Conservation (phyloP, 768 basidiomycete genomes). For the Candolleomyces efflorescens region DNA sequence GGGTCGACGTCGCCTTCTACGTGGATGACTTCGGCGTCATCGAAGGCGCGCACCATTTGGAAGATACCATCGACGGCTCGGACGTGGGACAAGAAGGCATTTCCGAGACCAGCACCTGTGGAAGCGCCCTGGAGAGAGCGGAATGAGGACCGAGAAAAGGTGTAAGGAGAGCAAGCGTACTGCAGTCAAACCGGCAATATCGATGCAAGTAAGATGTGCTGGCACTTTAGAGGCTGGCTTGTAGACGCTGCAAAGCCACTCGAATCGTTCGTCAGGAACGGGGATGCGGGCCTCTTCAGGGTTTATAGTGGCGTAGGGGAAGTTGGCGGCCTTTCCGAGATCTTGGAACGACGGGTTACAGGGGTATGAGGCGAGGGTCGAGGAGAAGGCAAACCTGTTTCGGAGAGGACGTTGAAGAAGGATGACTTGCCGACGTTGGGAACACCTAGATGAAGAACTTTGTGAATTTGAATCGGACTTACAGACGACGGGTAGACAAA, state of each 20-base stretch:
- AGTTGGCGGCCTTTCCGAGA: constrained; percentile 94
- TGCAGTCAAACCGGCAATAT: constrained; percentile 96
- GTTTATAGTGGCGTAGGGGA: constrained; percentile 92
- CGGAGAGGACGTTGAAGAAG: constrained; percentile 96
- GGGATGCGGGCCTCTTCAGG: constrained; percentile 95
- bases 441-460: constrained; percentile 49
- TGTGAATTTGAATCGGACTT: constrained; percentile 10
- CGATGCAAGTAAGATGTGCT: constrained; percentile 95
- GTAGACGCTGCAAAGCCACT: constrained; percentile 89
- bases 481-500: constrained; percentile 38
- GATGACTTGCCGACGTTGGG: constrained; percentile 99
- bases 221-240: constrained; percentile 87
- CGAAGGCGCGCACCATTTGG: constrained; percentile 96
- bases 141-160: not conserved
- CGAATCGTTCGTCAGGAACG: constrained; percentile 90
- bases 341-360: constrained; percentile 37
- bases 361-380: not conserved
- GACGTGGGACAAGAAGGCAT: constrained; percentile 96
- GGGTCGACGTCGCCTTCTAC: constrained; percentile 99
- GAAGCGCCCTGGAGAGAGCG: constrained; percentile 70
- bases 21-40: constrained; percentile 98
- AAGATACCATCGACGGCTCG: constrained; percentile 99
- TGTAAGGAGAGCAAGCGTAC: constrained; percentile 47
- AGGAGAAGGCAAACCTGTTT: constrained; percentile 61
- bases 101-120: constrained; percentile 96